Evolutionary conservation across 2,329 filamentous ascomycete genomes (phyloP).

Genomic region (Exserohilum rostratum): DNA sequence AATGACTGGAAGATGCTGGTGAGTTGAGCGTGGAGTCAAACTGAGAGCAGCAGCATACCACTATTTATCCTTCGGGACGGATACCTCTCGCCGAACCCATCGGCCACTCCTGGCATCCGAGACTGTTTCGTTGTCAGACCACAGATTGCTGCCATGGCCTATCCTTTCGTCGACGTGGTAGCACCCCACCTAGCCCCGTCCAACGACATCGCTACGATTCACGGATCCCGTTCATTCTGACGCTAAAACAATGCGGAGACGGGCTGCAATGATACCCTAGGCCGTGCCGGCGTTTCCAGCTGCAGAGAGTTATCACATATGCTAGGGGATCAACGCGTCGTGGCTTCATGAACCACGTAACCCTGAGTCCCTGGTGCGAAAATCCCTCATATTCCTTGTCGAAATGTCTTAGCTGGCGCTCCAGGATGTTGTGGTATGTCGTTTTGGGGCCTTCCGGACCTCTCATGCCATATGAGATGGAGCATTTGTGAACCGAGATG

Average conservation of each 20-base stretch:
- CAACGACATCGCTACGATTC: slow-evolving; percentile 55
- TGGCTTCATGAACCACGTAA: slow-evolving; percentile 55
- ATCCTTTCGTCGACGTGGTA: slow-evolving; percentile 49
- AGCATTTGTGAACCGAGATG: slow-evolving; percentile 44
- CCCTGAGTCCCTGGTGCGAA: slow-evolving; percentile 44
- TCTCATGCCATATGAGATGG: slow-evolving; percentile 42
- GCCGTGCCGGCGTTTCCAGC: slow-evolving; percentile 50
- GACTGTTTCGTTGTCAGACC: slow-evolving; percentile 41
- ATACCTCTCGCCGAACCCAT: slow-evolving; percentile 31
- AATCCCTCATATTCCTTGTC: slow-evolving; percentile 50
- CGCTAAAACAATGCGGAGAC: slow-evolving; percentile 52
- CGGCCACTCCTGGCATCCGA: slow-evolving; percentile 34
- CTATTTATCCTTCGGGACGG: slow-evolving; percentile 51
- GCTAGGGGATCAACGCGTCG: slow-evolving; percentile 49
- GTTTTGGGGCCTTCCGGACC: slow-evolving; percentile 41
- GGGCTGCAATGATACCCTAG: slow-evolving; percentile 54
- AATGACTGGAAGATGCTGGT: slow-evolving; percentile 39
- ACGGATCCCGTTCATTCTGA: slow-evolving; percentile 50
- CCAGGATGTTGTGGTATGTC: slow-evolving; percentile 22
- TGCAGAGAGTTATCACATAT: slow-evolving; percentile 53
- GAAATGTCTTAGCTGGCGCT: slow-evolving; percentile 41
- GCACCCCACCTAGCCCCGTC: slow-evolving; percentile 49
- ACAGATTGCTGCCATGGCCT: slow-evolving; percentile 46
- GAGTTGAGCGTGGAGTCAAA: slow-evolving; percentile 34
- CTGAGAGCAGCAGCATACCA: slow-evolving; percentile 33